Percentiles rank a stretch among this genome's conserved stretches.
These are phyloP conservation scores for Phytopythium delawarense DNA, from an alignment of 352 stramenopile species.

Conservation along the genomic window DNA sequence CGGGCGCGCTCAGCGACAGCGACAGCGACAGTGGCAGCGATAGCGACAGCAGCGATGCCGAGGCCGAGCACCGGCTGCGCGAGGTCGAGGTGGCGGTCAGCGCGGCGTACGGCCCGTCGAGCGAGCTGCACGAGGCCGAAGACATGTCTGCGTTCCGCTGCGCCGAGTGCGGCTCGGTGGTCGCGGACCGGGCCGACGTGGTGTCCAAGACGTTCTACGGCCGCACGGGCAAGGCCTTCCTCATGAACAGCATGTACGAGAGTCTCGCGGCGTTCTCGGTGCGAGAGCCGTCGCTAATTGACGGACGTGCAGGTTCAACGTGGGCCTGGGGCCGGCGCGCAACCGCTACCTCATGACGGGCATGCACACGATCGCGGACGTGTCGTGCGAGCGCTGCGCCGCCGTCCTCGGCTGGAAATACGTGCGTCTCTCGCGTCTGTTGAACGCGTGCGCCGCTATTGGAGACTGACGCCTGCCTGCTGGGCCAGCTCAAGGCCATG, in stretches of 20 bases:
- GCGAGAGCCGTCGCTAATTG: not conserved
- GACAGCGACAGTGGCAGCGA: constrained; percentile 8
- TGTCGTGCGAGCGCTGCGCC: constrained; percentile 57
- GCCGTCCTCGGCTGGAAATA: constrained; percentile 82
- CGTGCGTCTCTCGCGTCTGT: constrained; percentile 14
- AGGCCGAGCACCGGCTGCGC: constrained; percentile 20
- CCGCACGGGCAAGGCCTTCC: constrained; percentile 66
- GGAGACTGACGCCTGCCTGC: not conserved
- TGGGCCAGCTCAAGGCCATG: constrained; percentile 64
- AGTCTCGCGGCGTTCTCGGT: not conserved
- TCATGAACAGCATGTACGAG: constrained; percentile 72
- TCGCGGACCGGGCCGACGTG: constrained; percentile 64
- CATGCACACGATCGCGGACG: constrained; percentile 75
- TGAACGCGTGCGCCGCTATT: not conserved
- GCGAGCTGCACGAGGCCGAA: constrained; percentile 39
- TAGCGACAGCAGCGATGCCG: constrained; percentile 18
- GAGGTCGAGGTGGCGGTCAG: constrained; percentile 17
- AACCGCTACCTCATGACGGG: constrained; percentile 79
- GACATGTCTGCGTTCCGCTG: constrained; percentile 60
- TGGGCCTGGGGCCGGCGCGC: constrained; percentile 43
- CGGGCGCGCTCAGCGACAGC: constrained; percentile 11
- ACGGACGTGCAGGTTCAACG: constrained; percentile 47
- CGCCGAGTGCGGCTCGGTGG: constrained; percentile 52
- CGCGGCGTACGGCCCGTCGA: constrained; percentile 26
- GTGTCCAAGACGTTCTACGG: constrained; percentile 80